Evolutionary conservation across 805 yeast genomes (phyloP), one percentile per base, ranked within the genome.

Genomic region (Metschnikowia orientalis): DNA sequence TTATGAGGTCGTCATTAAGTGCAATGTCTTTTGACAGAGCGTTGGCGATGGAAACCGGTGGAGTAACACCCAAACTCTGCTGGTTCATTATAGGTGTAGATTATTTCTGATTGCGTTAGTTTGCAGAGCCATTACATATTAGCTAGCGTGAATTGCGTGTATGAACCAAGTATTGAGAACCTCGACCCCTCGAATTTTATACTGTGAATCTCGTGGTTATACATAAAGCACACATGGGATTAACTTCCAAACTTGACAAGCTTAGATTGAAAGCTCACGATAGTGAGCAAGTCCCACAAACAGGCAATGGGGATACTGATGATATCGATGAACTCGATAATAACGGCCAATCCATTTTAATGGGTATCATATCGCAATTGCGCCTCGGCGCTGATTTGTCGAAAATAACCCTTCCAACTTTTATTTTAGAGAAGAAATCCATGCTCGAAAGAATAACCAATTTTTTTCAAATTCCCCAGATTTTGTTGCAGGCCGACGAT

Each of bases 361-460:
- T 86, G 69, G 87, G 90, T 10, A 86, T 90, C 38, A 92, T 90
- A 36, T 67, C 95, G 8, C 97, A 90, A 60, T 69, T 90, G 52
- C 77, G 96, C 47, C 95, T 94, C 0, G 97, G 97, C 1, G 77
- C 83, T 33, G 98, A 92, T 53, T 69, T 92, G 42, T 72, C 95
- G 0, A 73, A 90, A 50, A 90, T 92, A 44, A 90, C 98, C 0
- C 68, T 92, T 32, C 98, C 98, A 4, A 92, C 98, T 1, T 92
- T 92, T 50, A 88, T 92, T 31, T 67, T 92, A 34, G 98, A 92
- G 59, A 81, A 94, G 56, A 92, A 89, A 61, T 84, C 95, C 2
- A 89, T 92, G 97, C 67, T 92, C 34, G 98, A 92, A 58, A 76
- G 98, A 54, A 86, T 92, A 46, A 84, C 97, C 3, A 92, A 92